These are phyloP conservation scores for Penicillium turbatum DNA, from an alignment of 495 filamentous ascomycete species.

Conservation along the genomic window DNA sequence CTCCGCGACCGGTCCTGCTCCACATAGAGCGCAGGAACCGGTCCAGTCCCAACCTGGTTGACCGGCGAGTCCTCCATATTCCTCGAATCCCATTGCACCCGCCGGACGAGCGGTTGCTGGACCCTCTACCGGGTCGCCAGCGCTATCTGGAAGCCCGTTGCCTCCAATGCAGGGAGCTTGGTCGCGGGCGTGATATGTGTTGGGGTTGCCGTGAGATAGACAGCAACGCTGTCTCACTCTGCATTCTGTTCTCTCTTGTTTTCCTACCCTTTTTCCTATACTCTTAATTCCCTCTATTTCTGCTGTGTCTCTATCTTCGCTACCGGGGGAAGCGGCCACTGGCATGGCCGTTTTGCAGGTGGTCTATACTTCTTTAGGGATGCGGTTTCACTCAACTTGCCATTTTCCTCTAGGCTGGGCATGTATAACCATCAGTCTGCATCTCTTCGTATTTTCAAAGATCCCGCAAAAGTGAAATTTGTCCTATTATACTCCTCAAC, in stretches of 20 bases:
- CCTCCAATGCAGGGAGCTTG: constrained; percentile 25
- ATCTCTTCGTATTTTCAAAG: background rate
- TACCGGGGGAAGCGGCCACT: constrained; percentile 15
- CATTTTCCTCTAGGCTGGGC: constrained; percentile 9
- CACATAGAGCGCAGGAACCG: constrained; percentile 12
- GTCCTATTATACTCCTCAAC: background rate
- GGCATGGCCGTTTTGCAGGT: constrained; percentile 14
- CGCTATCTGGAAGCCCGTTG: constrained; percentile 17
- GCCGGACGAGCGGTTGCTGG: constrained; percentile 6
- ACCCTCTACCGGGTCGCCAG: constrained; percentile 9
- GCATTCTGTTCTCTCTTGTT: background rate
- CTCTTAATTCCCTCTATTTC: constrained; percentile 6
- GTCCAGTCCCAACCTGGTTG: constrained; percentile 16
- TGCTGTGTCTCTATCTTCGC: background rate
- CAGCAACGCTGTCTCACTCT: background rate
- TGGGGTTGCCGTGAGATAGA: background rate
- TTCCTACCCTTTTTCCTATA: background rate
- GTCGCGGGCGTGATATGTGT: constrained; percentile 12
- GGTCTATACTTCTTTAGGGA: constrained; percentile 6
- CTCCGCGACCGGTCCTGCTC: background rate
- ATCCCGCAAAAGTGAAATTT: background rate
- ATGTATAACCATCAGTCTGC: constrained; percentile 17
- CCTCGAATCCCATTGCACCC: constrained; percentile 6
- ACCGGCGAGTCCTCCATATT: constrained; percentile 21
- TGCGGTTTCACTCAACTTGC: background rate